Base-by-base conservation (phyloP, 2,329 filamentous ascomycete genomes). In the Monosporascus sp. region DNA sequence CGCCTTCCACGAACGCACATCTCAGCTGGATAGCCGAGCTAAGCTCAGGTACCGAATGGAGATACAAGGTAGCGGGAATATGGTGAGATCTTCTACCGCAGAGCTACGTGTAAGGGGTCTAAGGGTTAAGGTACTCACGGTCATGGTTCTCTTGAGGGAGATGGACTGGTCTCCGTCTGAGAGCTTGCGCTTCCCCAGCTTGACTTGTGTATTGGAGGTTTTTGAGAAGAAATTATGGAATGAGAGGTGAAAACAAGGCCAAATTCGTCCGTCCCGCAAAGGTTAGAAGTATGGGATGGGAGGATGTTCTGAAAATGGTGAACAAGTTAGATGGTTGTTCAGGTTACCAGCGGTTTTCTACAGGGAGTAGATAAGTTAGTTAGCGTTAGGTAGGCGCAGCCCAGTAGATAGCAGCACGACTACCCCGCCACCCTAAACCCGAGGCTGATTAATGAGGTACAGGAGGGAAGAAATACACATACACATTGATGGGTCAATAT, bases 181-280 rank as follows among this genome's bases (percentile, higher is more conserved):
- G 64, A 83, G 74, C 73, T 83, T 86, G 72, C 83, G 82, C 76
- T 86, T 86, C 78, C 81, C 82, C 80, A 81, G 79, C 71, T 81
- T 81, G 75, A 70, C 74, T 58, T 56, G 54, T 57, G 60, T 61
- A 57, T 57, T 54, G 42, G 31, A n/a, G 24, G 14, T 18, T 17
- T 17, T 25, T 25, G 24, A 46, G 42, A n/a, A 46, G 20, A 46
- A 17, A 27, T 3, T 17, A 46, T 8, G 22, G 17, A 6, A 44
- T 15, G 5, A 25, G 42, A 46, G 25, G n/a, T 7, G 17, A 22
- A n/a, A n/a, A 15, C 9, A 2, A 8, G 24, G 22, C 20, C n/a
- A 7, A 25, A 41, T 3, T n/a, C 4, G 38, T 22, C 4, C 6
- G 24, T 18, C 42, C 7, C 5, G 11, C 5, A 6, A 42, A 20